Percentiles rank a stretch among this genome's conserved stretches.
Evolutionary conservation across 306 rosid species (phyloP).

Genomic region (Pachyrhizus erosus): DNA sequence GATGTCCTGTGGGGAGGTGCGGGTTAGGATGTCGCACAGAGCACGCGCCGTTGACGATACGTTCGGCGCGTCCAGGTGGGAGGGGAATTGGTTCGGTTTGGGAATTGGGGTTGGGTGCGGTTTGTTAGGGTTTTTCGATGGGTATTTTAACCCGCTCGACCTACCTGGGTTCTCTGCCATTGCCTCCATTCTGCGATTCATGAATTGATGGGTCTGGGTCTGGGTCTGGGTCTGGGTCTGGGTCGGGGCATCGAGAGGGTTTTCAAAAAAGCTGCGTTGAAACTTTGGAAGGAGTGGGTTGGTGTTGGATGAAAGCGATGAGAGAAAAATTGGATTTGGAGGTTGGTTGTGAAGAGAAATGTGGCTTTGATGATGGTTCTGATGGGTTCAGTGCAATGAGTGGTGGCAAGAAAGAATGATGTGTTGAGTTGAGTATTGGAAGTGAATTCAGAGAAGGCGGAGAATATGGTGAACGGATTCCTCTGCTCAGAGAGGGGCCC

Average conservation of each 20-base stretch:
- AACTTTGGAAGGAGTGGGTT: background rate
- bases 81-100: slow-evolving; percentile 48
- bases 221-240: background rate
- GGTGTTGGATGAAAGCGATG: background rate
- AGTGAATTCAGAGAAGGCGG: background rate
- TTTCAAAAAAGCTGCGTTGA: background rate
- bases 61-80: slow-evolving; percentile 43
- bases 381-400: background rate
- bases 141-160: slow-evolving; percentile 12
- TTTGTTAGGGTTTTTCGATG: slow-evolving; percentile 46
- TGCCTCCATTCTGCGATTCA: slow-evolving; percentile 46
- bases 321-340: background rate
- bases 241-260: background rate
- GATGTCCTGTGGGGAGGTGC: slow-evolving; percentile 57
- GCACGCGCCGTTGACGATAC: slow-evolving; percentile 51
- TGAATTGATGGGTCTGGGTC: background rate
- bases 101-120: slow-evolving; percentile 24
- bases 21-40: slow-evolving; percentile 60
- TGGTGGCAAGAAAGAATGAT: background rate
- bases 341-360: background rate
- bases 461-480: too few species aligned
- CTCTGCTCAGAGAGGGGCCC: too few species aligned
- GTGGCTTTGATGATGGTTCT: background rate
- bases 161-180: slow-evolving; percentile 52
- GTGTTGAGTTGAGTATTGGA: background rate